Percentiles rank a stretch among this genome's conserved stretches.
phyloP scores from a whole-genome alignment of 495 filamentous ascomycete species.

The Chaetomium fimeti region DNA sequence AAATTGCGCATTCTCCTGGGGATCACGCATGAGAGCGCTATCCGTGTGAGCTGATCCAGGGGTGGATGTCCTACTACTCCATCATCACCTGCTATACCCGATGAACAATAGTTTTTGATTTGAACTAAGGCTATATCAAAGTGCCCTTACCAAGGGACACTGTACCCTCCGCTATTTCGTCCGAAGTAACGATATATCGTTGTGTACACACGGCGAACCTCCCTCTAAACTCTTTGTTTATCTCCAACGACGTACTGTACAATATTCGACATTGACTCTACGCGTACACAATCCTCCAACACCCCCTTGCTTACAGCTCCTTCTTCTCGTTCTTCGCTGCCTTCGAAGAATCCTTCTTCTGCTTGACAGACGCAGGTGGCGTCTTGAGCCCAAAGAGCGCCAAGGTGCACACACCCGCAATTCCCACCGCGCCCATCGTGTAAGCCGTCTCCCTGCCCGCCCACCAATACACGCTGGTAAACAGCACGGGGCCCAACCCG shows the following conservation, averaged over 20 bases:
- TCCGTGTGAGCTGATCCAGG: too few species aligned
- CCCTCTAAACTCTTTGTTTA: neutral
- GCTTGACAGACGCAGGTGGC: slow-evolving; percentile 42
- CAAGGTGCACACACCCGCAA: slow-evolving; percentile 67
- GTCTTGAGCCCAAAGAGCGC: slow-evolving; percentile 66
- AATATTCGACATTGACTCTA: neutral
- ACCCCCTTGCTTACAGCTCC: slow-evolving; percentile 24
- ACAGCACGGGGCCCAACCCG: slow-evolving; percentile 80
- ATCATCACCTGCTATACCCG: too few species aligned
- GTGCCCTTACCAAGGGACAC: too few species aligned
- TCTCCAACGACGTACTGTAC: neutral
- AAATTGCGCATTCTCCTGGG: too few species aligned
- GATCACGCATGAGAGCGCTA: too few species aligned
- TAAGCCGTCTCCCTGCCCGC: slow-evolving; percentile 86
- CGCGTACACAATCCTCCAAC: neutral
- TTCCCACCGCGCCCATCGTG: slow-evolving; percentile 71
- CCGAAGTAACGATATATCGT: neutral
- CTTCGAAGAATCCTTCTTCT: slow-evolving; percentile 14
- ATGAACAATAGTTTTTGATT: too few species aligned
- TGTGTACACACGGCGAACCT: neutral
- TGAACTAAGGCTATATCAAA: too few species aligned
- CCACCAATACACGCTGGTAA: slow-evolving; percentile 99
- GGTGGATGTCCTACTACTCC: too few species aligned
- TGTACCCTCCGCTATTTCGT: neutral
- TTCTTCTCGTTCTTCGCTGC: slow-evolving; percentile 35